phyloP scores from a whole-genome alignment of 2,329 filamentous ascomycete genomes.

The Akanthomyces dipterigenus region DNA sequence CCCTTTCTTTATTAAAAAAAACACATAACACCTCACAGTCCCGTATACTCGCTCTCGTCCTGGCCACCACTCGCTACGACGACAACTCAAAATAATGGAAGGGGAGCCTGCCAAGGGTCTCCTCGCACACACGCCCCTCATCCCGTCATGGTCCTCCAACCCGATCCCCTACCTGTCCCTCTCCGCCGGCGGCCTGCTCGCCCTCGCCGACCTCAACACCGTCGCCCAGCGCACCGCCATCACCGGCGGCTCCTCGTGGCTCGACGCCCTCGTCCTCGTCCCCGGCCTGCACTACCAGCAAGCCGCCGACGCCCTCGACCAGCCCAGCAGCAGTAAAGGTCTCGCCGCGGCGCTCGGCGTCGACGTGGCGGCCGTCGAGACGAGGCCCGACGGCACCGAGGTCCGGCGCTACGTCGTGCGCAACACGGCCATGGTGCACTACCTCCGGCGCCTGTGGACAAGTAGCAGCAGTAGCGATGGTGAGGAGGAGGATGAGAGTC shows the following conservation, averaged over 20 bases:
- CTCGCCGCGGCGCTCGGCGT: slow-evolving; percentile 20
- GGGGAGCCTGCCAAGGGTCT: not conserved
- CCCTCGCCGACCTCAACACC: slow-evolving; percentile 51
- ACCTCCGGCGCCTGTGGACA: slow-evolving; percentile 26
- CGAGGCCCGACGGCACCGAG: slow-evolving; percentile 21
- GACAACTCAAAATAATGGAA: not conserved
- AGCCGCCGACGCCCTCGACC: slow-evolving; percentile 42
- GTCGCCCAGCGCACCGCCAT: slow-evolving; percentile 50
- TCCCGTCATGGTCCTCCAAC: slow-evolving; percentile 37
- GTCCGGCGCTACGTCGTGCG: slow-evolving; percentile 30
- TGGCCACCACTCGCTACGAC: not conserved
- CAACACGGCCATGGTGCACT: slow-evolving; percentile 48
- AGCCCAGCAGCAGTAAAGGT: slow-evolving; percentile 24
- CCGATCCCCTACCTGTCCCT: slow-evolving; percentile 40
- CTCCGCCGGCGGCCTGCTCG: slow-evolving; percentile 48
- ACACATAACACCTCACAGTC: too few relatives aligned
- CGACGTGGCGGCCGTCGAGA: slow-evolving; percentile 31
- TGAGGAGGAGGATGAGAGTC: not conserved
- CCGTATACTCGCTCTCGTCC: too few relatives aligned
- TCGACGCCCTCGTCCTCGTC: slow-evolving; percentile 51
- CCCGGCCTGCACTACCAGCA: slow-evolving; percentile 57
- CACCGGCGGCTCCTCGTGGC: slow-evolving; percentile 47
- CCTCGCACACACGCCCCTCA: slow-evolving; percentile 18
- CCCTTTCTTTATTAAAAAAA: not conserved
- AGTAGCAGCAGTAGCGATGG: slow-evolving; percentile 9